phyloP scores from a whole-genome alignment of 2,329 filamentous ascomycete genomes.

The Cytospora leucostoma region DNA sequence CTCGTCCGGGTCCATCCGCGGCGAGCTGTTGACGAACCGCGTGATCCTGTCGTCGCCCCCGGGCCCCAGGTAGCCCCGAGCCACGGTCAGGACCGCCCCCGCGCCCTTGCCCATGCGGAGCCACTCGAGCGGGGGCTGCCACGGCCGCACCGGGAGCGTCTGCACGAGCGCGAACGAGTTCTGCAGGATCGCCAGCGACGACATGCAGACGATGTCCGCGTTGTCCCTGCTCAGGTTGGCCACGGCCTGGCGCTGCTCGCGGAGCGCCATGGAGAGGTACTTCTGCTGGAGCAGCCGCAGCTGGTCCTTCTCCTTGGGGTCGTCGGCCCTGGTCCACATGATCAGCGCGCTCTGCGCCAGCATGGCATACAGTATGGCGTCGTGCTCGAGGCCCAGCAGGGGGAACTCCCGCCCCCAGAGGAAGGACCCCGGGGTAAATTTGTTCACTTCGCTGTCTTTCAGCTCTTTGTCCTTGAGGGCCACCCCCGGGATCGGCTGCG shows the following conservation, averaged over 20 bases:
- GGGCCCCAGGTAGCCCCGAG: conserved; percentile 31
- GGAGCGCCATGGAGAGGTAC: conserved; percentile 40
- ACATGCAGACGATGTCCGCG: conserved; percentile 41
- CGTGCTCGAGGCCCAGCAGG: conserved; percentile 37
- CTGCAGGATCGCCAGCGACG: conserved; percentile 39
- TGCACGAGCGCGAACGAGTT: conserved; percentile 43
- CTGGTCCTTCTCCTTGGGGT: conserved; percentile 26
- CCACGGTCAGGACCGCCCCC: conserved; percentile 37
- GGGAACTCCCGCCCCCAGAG: conserved; percentile 40
- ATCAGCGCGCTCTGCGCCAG: conserved; percentile 42
- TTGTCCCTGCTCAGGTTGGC: conserved; percentile 35
- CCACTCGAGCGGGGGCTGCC: conserved; percentile 44
- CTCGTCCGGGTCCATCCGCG: conserved; percentile 36
- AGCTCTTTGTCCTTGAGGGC: neutral
- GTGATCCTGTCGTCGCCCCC: conserved; percentile 32
- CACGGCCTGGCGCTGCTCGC: conserved; percentile 41
- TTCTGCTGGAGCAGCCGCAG: conserved; percentile 37
- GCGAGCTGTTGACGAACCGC: conserved; percentile 35
- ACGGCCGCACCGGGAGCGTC: conserved; percentile 39
- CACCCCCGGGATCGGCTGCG: conserved; percentile 23
- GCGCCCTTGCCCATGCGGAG: conserved; percentile 40
- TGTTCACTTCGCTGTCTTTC: conserved; percentile 1
- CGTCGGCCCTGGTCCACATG: conserved; percentile 35
- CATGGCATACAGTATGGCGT: conserved; percentile 39
- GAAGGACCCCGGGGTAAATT: conserved; percentile 16